These are phyloP conservation scores for Fusarium concolor DNA, from an alignment of 2,329 filamentous ascomycete species.

Conservation along the genomic window DNA sequence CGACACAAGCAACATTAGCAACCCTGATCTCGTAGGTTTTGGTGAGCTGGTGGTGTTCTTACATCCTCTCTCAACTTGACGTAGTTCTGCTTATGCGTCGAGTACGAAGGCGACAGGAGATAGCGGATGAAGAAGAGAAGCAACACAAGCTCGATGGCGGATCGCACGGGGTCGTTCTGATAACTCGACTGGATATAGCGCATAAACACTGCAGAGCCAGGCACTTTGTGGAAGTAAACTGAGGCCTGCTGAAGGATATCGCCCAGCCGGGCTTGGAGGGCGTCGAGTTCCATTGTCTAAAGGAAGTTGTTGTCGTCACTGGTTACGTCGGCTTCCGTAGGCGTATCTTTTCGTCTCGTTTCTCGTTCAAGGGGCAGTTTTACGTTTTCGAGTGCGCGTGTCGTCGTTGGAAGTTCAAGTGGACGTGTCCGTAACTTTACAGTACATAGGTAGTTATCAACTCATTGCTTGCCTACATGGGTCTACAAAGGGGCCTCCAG, in stretches of 20 bases:
- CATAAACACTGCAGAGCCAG: slow-evolving; percentile 92
- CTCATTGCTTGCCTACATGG: not conserved
- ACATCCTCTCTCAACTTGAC: slow-evolving; percentile 87
- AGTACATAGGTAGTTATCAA: too few species aligned
- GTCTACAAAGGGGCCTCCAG: slow-evolving; percentile 33
- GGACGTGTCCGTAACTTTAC: not conserved
- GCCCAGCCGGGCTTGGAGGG: slow-evolving; percentile 64
- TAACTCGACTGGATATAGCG: slow-evolving; percentile 98
- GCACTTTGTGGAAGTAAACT: slow-evolving; percentile 85
- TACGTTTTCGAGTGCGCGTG: not conserved
- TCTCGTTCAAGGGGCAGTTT: not conserved
- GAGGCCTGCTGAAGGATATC: slow-evolving; percentile 64
- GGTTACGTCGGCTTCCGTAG: not conserved
- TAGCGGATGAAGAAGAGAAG: slow-evolving; percentile 97
- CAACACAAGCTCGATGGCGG: slow-evolving; percentile 90
- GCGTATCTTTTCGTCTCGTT: not conserved
- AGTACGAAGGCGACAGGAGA: slow-evolving; percentile 90
- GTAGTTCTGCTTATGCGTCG: slow-evolving; percentile 88
- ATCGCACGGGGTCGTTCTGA: slow-evolving; percentile 95
- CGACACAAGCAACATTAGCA: slow-evolving; percentile 41
- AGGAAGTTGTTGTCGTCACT: not conserved
- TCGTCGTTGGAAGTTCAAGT: slow-evolving; percentile 3
- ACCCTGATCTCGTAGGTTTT: not conserved
- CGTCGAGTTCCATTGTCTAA: slow-evolving; percentile 70
- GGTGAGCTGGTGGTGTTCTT: slow-evolving; percentile 1